Percentiles rank a stretch among this genome's conserved stretches.
Conservation (phyloP, 331 rosid species). For the Quercus phellos region DNA sequence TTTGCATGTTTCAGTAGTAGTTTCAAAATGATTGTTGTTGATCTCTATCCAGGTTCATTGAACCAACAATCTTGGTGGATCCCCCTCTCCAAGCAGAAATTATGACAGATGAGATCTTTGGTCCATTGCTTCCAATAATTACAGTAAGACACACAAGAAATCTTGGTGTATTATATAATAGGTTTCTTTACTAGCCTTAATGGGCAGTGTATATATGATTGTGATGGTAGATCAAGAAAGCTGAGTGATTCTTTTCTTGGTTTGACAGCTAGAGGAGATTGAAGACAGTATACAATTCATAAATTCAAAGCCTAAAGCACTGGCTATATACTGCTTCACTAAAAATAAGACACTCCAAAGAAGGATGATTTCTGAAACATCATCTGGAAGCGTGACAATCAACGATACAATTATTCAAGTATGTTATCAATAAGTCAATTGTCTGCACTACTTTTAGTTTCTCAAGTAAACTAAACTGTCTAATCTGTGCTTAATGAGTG, state of each 20-base stretch:
- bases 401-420: slow-evolving; percentile 70
- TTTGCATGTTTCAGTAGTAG: no score
- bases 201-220: background rate
- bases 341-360: slow-evolving; percentile 44
- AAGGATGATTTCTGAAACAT: slow-evolving; percentile 59
- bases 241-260: background rate
- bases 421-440: background rate
- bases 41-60: slow-evolving; percentile 51
- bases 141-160: slow-evolving; percentile 29
- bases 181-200: background rate
- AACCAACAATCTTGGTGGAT: slow-evolving; percentile 67
- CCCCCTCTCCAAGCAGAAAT: slow-evolving; percentile 62
- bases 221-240: no score
- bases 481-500: no score
- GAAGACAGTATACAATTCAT: slow-evolving; percentile 66
- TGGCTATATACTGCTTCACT: slow-evolving; percentile 66
- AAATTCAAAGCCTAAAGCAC: slow-evolving; percentile 56
- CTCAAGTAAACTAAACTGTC: no score
- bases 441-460: background rate
- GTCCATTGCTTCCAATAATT: slow-evolving; percentile 69
- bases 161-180: background rate
- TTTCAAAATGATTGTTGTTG: no score
- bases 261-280: slow-evolving; percentile 56
- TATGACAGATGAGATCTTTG: slow-evolving; percentile 73
- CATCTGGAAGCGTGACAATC: slow-evolving; percentile 58